Evolutionary conservation across 1,139 yeast species (phyloP), one percentile per base, ranked within the genome.

Genomic region (Debaryomyces sp.): DNA sequence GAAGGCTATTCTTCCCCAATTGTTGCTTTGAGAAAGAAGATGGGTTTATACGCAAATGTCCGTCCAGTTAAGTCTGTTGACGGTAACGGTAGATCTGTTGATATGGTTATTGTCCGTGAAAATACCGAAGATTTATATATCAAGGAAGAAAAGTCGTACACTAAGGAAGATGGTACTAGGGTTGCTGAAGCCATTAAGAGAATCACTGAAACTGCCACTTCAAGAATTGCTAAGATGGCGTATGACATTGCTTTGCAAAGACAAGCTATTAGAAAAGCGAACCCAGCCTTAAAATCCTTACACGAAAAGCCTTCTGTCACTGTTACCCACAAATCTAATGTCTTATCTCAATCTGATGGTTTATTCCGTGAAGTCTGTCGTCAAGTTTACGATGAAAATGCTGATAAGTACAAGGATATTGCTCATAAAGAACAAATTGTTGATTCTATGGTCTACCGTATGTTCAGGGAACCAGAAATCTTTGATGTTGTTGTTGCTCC

Each of bases 401-500:
- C 75, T 49, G 84, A 75, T 49, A 70, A 73, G 58, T 89, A 79
- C 66, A 76, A 76, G 24, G 66, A 80, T 35, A 76, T 91, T 50
- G 79, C 75, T 41, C 80, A 90, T 71, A 89, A 89, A 67, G 99
- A 94, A 75, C 99, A 94, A 77, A 92, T 94, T 66, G 98, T 94
- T 45, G 99, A 94, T 76, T 91, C 98, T 22, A 94, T 95, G 99
- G 99, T 94, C 51, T 94, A 94, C 83, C 84, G 96, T 70, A 84
- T 94, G 92, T 94, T 94, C 84, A 85, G 97, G 72, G 97, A 94
- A 71, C 99, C 99, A 46, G 92, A 91, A 66, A 85, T 88, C 67
- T 94, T 94, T 63, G 99, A 94, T 65, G 99, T 95, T 50, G 95
- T 94, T 37, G 99, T 94, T 48, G 99, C 98, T 53, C 99, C 99